phyloP scores from a whole-genome alignment of 2,329 filamentous ascomycete species.

The Colletotrichum kahawae region DNA sequence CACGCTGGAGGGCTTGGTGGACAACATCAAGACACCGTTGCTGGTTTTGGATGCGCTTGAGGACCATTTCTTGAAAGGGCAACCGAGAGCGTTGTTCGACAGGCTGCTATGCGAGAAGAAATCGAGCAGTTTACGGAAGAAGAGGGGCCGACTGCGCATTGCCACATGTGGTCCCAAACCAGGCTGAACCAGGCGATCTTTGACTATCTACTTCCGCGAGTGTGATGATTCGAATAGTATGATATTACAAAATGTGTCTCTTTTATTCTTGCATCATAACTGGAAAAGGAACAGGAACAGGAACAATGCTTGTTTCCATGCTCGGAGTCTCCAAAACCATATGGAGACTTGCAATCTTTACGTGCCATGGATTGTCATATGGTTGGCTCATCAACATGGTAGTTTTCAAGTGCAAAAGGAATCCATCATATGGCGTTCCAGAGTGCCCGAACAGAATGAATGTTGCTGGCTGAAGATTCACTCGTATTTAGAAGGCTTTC shows the following conservation, averaged over 20 bases:
- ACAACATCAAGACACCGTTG: not conserved
- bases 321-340: too few species aligned
- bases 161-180: not conserved
- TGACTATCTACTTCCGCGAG: not conserved
- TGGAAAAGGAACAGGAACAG: too few species aligned
- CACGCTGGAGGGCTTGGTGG: not conserved
- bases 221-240: accelerated
- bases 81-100: not conserved
- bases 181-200: not conserved
- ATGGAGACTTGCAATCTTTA: too few species aligned
- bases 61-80: not conserved
- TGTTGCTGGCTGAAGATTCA: too few species aligned
- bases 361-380: too few species aligned
- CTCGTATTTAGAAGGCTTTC: too few species aligned
- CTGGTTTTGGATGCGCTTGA: not conserved
- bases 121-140: not conserved
- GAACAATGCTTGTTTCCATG: too few species aligned
- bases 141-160: not conserved
- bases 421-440: too few species aligned
- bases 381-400: too few species aligned
- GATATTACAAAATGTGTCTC: accelerated
- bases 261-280: not conserved
- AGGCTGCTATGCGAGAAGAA: not conserved
- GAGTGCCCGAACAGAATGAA: too few species aligned
- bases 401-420: too few species aligned